These are phyloP conservation scores for Tylopilus vinaceipallidus DNA, from an alignment of 768 basidiomycete species.

Conservation along the genomic window DNA sequence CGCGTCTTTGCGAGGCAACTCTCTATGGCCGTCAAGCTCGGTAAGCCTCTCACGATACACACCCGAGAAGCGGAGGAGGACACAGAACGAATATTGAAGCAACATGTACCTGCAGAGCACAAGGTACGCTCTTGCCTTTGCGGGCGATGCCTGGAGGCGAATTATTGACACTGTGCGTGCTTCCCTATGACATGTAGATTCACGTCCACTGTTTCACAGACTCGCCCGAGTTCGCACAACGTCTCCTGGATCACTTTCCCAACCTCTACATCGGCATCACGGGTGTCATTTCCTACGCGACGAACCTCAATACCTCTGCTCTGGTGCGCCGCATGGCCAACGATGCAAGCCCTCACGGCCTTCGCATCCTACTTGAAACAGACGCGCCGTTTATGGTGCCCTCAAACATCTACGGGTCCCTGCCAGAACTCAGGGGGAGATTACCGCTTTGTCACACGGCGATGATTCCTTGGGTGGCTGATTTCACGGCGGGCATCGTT, in stretches of 20 bases:
- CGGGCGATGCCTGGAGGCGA: not conserved
- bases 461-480: constrained; percentile 86
- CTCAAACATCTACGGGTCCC: constrained; percentile 60
- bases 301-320: constrained; percentile 67
- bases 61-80: constrained; percentile 85
- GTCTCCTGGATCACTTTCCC: constrained; percentile 72
- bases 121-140: constrained; percentile 39
- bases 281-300: constrained; percentile 79
- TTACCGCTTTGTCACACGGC: constrained; percentile 73
- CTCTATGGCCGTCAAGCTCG: constrained; percentile 58
- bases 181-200: constrained; percentile 42
- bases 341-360: constrained; percentile 23
- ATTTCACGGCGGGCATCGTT: constrained; percentile 56
- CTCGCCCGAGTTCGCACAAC: constrained; percentile 66
- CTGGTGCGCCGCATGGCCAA: constrained; percentile 56
- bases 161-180: not conserved
- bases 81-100: constrained; percentile 73
- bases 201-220: constrained; percentile 92
- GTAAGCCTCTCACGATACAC: constrained; percentile 82
- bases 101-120: constrained; percentile 70
- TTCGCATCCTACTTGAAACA: constrained; percentile 71
- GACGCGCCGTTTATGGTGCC: constrained; percentile 91
- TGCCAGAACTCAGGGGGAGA: constrained; percentile 52
- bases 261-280: constrained; percentile 86
- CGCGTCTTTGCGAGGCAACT: constrained; percentile 68